phyloP scores from a whole-genome alignment of 2,329 filamentous ascomycete species.

The Paecilomyces variotii region DNA sequence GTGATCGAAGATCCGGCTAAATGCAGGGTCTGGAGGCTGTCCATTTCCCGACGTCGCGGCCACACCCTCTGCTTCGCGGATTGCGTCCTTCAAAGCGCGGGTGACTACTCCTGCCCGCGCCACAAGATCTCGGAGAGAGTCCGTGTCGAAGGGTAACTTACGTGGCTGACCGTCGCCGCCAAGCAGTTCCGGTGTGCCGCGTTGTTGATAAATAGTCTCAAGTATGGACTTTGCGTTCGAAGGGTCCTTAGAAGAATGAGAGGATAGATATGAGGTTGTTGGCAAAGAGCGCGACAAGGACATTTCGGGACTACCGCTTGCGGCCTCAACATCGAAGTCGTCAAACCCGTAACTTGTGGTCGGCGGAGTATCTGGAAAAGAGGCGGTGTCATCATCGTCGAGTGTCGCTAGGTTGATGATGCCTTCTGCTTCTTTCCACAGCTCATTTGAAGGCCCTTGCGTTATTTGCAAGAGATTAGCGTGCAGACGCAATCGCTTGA shows the following conservation, averaged over 20 bases:
- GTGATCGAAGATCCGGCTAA: constrained; percentile 42
- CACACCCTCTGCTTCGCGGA: constrained; percentile 43
- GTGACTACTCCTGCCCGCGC: constrained; percentile 42
- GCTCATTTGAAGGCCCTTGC: constrained; percentile 43
- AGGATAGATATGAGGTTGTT: constrained; percentile 18
- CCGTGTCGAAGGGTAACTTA: constrained; percentile 60
- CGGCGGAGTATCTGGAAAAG: constrained; percentile 44
- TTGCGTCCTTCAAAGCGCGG: constrained; percentile 41
- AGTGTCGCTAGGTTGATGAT: constrained; percentile 61
- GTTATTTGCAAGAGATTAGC: constrained; percentile 48
- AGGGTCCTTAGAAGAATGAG: constrained; percentile 46
- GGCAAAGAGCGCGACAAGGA: constrained; percentile 15
- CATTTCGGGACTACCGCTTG: constrained; percentile 13
- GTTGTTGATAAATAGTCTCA: constrained; percentile 49
- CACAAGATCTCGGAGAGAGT: constrained; percentile 56
- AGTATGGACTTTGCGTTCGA: constrained; percentile 56
- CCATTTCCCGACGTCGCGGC: constrained; percentile 19
- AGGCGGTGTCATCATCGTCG: constrained; percentile 50
- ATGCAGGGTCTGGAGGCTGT: constrained; percentile 34
- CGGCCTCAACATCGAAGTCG: constrained; percentile 41
- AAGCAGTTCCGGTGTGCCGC: constrained; percentile 23
- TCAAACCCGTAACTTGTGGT: constrained; percentile 53
- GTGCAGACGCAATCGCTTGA: constrained; percentile 53
- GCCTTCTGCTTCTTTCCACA: constrained; percentile 59
- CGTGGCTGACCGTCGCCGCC: constrained; percentile 20